phyloP scores from a whole-genome alignment of 257 asterid genomes.

The Solanum etuberosum region DNA sequence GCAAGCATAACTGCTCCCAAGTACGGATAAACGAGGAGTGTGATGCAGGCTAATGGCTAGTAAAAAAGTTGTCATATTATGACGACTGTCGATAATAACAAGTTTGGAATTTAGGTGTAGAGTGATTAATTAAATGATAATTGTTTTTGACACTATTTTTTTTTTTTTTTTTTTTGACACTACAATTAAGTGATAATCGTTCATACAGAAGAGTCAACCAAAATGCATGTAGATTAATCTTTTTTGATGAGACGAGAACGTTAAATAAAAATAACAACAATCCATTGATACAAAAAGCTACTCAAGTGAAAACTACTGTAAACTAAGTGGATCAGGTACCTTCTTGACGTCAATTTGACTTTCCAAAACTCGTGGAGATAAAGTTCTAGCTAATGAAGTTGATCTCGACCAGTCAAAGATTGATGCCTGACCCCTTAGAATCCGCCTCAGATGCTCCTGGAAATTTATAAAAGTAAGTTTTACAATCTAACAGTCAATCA shows the following conservation, averaged over 20 bases:
- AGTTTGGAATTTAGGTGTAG: background rate
- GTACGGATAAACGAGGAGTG: background rate
- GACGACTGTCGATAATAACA: background rate
- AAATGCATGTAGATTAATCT: background rate
- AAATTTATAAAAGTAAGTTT: background rate
- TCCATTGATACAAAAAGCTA: background rate
- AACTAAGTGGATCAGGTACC: conserved; percentile 28
- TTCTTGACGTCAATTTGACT: conserved; percentile 97
- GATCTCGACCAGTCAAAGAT: conserved; percentile 97
- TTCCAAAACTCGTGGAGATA: conserved; percentile 96
- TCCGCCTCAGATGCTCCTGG: conserved; percentile 95
- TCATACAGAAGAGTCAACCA: background rate
- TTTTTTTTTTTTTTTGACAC: background rate
- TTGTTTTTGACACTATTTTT: background rate
- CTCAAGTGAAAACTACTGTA: background rate
- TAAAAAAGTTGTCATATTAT: background rate
- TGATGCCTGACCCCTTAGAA: conserved; percentile 95
- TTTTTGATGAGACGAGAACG: background rate
- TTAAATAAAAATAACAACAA: background rate
- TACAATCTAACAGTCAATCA: background rate
- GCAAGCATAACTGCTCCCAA: background rate
- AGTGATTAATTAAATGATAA: background rate
- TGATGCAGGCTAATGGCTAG: background rate
- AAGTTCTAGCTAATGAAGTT: conserved; percentile 84
- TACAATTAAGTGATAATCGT: background rate